Evolutionary conservation across 2,329 filamentous ascomycete species (phyloP).

Genomic region (Beauveria pseudobassiana): DNA sequence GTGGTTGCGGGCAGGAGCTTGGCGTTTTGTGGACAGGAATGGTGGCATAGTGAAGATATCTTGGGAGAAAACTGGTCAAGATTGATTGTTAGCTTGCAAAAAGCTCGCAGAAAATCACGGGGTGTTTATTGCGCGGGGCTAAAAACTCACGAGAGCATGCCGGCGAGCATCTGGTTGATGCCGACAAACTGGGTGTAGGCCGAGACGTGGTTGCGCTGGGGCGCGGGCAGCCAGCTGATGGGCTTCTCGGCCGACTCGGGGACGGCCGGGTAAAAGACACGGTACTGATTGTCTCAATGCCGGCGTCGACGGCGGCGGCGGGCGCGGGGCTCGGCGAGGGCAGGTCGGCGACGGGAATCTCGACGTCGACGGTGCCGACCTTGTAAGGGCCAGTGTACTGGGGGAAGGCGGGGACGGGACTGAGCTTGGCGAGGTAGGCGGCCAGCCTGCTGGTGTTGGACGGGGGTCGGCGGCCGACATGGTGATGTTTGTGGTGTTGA

Average conservation of each 20-base stretch:
- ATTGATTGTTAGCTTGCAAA: no score
- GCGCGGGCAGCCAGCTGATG: constrained; percentile 70
- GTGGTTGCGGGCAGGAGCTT: constrained; percentile 45
- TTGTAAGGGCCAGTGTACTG: constrained; percentile 69
- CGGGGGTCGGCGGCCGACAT: constrained; percentile 2
- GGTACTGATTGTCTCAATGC: constrained; percentile 70
- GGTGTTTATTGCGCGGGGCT: background rate
- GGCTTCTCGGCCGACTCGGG: constrained; percentile 44
- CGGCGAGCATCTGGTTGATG: constrained; percentile 48
- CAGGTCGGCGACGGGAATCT: constrained; percentile 61
- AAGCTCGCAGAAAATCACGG: no score
- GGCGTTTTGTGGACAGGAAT: constrained; percentile 70
- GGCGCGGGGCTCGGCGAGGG: constrained; percentile 46
- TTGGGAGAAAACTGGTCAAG: constrained; percentile 51
- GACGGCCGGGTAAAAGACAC: constrained; percentile 71
- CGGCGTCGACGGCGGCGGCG: constrained; percentile 41
- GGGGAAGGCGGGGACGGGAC: constrained; percentile 65
- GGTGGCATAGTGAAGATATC: constrained; percentile 64
- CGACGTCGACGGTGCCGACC: constrained; percentile 73
- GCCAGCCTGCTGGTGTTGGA: constrained; percentile 29
- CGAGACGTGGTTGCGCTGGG: constrained; percentile 65
- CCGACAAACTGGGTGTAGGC: constrained; percentile 74
- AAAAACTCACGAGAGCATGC: constrained; percentile 50
- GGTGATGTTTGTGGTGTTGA: background rate
- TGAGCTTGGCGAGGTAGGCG: constrained; percentile 48